phyloP scores from a whole-genome alignment of 2,329 filamentous ascomycete species.

The Diplodia intermedia region DNA sequence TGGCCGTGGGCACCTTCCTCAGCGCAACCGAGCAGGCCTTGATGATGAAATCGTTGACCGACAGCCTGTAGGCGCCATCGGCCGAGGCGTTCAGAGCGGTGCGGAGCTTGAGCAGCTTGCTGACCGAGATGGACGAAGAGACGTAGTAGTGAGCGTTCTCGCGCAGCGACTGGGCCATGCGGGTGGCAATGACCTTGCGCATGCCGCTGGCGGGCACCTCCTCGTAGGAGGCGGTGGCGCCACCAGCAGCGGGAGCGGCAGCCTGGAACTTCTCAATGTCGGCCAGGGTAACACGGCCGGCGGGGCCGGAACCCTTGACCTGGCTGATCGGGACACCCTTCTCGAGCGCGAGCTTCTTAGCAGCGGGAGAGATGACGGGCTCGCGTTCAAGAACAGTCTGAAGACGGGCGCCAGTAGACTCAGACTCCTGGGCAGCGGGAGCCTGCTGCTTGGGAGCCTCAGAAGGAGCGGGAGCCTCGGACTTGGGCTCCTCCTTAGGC shows the following conservation, averaged over 20 bases:
- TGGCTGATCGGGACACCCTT: slow-evolving; percentile 77
- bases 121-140: slow-evolving; percentile 85
- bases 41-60: slow-evolving; percentile 99
- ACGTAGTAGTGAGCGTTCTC: slow-evolving; percentile 99
- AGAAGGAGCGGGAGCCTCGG: slow-evolving; percentile 66
- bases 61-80: slow-evolving; percentile 97
- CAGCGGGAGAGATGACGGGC: slow-evolving; percentile 73
- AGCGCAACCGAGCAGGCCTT: slow-evolving; percentile 90
- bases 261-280: slow-evolving; percentile 89
- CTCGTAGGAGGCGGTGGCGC: slow-evolving; percentile 71
- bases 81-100: slow-evolving; percentile 87
- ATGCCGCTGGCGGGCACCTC: slow-evolving; percentile 87
- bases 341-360: slow-evolving; percentile 83
- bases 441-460: slow-evolving; percentile 52
- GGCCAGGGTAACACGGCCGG: slow-evolving; percentile 86
- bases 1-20: slow-evolving; percentile 92
- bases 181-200: slow-evolving; percentile 96
- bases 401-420: slow-evolving; percentile 76
- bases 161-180: slow-evolving; percentile 85
- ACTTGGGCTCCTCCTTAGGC: slow-evolving; percentile 69
- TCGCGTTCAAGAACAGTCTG: slow-evolving; percentile 85
- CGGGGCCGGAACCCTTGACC: slow-evolving; percentile 86
- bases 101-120: slow-evolving; percentile 95
- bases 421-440: slow-evolving; percentile 71
- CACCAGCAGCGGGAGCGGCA: slow-evolving; percentile 52